Base-by-base conservation (phyloP, 371 early-diverging fungal species). In the Mucor piriformis region DNA sequence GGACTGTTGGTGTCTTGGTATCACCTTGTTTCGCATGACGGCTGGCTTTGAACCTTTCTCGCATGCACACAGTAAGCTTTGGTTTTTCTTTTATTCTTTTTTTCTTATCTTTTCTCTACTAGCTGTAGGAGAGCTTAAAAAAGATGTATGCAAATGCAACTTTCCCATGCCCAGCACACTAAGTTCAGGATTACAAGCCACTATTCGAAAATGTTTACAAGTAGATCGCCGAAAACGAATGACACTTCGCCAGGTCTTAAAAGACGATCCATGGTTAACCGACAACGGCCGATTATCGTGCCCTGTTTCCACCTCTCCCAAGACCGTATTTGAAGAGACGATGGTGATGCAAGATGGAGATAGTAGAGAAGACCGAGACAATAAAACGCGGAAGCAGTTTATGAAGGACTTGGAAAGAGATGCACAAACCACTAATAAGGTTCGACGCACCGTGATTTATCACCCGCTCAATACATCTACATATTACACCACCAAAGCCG, bases 31-130 rank as follows among this genome's bases (percentile, higher is more conserved):
- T 69, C 90, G 94, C n/a, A 86, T 95, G 81, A 88, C 92, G 5
- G 92, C 92, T 32, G 97, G 97, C 3, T 88, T 88, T 64, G 88
- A 95, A 40, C 95, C 95, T 3, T 96, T 95, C 77, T 88, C 78
- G 2, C 82, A 81, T 54, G 74, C 83, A 25, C 74, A 72, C 37
- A 79, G 79, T 76, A 73, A 73, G 70, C 49, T 2, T 32, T 2
- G 21, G 3, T 42, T 29, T 16, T 24, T 48, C 2, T 18, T 42
- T 42, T 42, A 20, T 42, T 42, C 16, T n/a, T 40, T 13, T 12
- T 40, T 40, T 16, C 16, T 16, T 32, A n/a, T 20, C 43, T 52
- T 44, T 23, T 37, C 27, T 18, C 29, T 18, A 27, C 27, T 53
- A 67, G 63, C 68, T 57, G 86, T 90, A 12, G 82, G 84, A 11